phyloP scores from a whole-genome alignment of 306 rosid genomes.

The Fagus sylvatica region DNA sequence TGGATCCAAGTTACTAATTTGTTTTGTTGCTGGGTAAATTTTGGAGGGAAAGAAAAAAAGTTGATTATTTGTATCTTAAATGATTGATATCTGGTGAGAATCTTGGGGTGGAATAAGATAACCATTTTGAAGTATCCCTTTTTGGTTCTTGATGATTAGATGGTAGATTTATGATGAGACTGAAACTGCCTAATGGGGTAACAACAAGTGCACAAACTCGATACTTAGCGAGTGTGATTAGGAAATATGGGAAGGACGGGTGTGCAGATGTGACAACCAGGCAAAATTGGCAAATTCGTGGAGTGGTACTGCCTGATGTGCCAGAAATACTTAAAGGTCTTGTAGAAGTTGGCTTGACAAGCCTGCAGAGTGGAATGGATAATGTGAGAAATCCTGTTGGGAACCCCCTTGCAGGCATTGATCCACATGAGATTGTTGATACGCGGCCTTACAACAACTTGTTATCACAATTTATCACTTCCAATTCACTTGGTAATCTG shows the following conservation, averaged over 20 bases:
- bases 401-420: conserved; percentile 92
- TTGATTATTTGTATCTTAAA: neutral
- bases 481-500: conserved; percentile 74
- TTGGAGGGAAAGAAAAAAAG: neutral
- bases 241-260: conserved; percentile 84
- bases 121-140: neutral
- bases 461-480: conserved; percentile 81
- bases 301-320: conserved; percentile 80
- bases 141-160: conserved; percentile 41
- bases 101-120: neutral
- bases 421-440: conserved; percentile 77
- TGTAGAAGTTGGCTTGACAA: conserved; percentile 78
- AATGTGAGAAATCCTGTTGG: conserved; percentile 98
- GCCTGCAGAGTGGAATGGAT: conserved; percentile 99
- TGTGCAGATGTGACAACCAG: conserved; percentile 95
- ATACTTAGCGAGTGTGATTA: conserved; percentile 75
- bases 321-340: conserved; percentile 86
- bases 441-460: conserved; percentile 80
- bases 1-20: neutral
- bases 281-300: conserved; percentile 97
- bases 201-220: conserved; percentile 85
- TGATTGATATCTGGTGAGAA: neutral
- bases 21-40: neutral
- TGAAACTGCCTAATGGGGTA: conserved; percentile 94
- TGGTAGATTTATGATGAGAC: conserved; percentile 97